phyloP scores from a whole-genome alignment of 192 early-diverging fungal species.

The Podochytrium sp. region DNA sequence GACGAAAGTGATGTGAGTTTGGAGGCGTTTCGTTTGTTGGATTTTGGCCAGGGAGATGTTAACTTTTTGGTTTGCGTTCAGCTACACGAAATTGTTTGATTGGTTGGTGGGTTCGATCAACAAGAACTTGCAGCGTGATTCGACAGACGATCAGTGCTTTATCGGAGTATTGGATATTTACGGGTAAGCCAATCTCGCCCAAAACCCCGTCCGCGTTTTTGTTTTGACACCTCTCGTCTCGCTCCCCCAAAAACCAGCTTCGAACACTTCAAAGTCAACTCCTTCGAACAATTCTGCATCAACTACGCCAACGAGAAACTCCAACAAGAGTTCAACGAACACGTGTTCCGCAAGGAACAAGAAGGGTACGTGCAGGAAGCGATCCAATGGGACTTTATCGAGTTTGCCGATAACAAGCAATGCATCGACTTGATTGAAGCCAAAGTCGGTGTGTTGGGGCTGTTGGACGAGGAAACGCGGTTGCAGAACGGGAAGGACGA shows the following conservation, averaged over 20 bases:
- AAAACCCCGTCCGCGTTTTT: not conserved
- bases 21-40: not conserved
- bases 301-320: slow-evolving; percentile 93
- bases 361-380: slow-evolving; percentile 83
- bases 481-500: slow-evolving; percentile 77
- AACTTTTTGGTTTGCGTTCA: slow-evolving; percentile 44
- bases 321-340: slow-evolving; percentile 94
- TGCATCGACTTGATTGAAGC: slow-evolving; percentile 90
- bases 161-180: slow-evolving; percentile 96
- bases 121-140: slow-evolving; percentile 61
- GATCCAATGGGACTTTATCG: slow-evolving; percentile 66
- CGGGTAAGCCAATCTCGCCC: not conserved
- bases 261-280: slow-evolving; percentile 79
- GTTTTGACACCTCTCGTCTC: not conserved
- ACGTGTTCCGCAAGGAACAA: slow-evolving; percentile 94
- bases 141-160: slow-evolving; percentile 54
- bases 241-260: too few relatives aligned
- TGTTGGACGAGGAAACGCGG: slow-evolving; percentile 85
- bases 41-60: not conserved
- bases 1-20: slow-evolving; percentile 24
- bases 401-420: slow-evolving; percentile 93
- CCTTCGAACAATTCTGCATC: slow-evolving; percentile 93
- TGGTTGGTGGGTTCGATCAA: slow-evolving; percentile 85
- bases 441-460: slow-evolving; percentile 53
- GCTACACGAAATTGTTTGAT: slow-evolving; percentile 86